A percentile compares a stretch with the other conserved stretches of the same genome.
These are phyloP conservation scores for Metarhizium humberi DNA, from an alignment of 2,329 filamentous ascomycete genomes.

Conservation along the genomic window DNA sequence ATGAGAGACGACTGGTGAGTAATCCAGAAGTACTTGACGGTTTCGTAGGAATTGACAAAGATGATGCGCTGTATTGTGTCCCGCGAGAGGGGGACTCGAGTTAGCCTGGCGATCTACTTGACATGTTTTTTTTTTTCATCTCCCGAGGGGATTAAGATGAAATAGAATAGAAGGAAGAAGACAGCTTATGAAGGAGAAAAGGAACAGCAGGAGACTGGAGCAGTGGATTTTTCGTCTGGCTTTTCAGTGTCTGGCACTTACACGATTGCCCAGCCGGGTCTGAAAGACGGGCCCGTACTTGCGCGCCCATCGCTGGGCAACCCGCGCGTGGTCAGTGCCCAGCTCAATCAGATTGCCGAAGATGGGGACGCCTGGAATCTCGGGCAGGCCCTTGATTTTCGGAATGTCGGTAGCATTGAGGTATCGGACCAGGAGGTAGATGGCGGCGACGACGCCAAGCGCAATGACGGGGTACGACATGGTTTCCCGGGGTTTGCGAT, in stretches of 20 bases:
- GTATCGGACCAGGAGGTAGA: slow-evolving; percentile 18
- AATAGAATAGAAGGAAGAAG: background rate
- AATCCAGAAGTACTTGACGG: slow-evolving; percentile 67
- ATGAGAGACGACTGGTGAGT: slow-evolving; percentile 70
- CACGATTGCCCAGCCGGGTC: slow-evolving; percentile 58
- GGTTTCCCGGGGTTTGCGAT: background rate
- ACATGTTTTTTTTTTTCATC: too few species aligned
- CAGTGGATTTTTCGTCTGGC: too few species aligned
- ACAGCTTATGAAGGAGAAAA: background rate
- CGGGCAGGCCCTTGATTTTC: slow-evolving; percentile 52
- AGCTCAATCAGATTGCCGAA: slow-evolving; percentile 56
- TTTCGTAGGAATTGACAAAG: slow-evolving; percentile 70
- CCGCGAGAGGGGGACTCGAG: background rate
- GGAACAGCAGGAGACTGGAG: too few species aligned
- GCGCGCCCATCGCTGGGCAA: slow-evolving; percentile 46
- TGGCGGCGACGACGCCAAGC: slow-evolving; percentile 7
- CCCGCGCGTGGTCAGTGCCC: slow-evolving; percentile 45
- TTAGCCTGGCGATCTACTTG: too few species aligned
- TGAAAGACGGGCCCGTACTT: slow-evolving; percentile 58
- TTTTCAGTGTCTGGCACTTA: slow-evolving; percentile 17
- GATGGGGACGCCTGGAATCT: slow-evolving; percentile 51
- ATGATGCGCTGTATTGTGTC: slow-evolving; percentile 46
- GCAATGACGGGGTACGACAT: slow-evolving; percentile 12
- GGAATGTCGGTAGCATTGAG: slow-evolving; percentile 44
- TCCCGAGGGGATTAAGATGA: too few species aligned